Evolutionary conservation across 495 filamentous ascomycete species (phyloP), one percentile per base, ranked within the genome.

Genomic region (Glonium stellatum): DNA sequence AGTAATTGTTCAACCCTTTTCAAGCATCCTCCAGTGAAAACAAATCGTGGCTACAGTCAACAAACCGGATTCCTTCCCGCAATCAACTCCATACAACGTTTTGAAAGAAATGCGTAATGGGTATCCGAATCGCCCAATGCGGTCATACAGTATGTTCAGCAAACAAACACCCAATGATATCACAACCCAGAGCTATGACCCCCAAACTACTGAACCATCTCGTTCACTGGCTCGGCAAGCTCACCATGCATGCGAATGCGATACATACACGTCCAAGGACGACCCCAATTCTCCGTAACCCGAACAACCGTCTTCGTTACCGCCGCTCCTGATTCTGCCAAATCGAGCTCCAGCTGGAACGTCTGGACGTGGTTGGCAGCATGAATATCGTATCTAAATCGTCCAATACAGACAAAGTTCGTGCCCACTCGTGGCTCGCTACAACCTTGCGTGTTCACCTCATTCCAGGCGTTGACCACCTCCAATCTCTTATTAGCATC

Each of bases 201-300:
- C 13, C 39, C 39, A 44, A 44, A 11, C 39, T 18, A 18, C 39
- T 44, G 12, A 44, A 44, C 12, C 39, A 15, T 15, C 39, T 11
- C 39, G 39, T 44, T 15, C 2, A 11, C 18, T 15, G 39, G 39
- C 18, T 44, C 39, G 12, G 10, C 39, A 44, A 44, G 12, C 12
- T 80, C 69, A 6, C 84, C 84, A 60, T 80, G 83, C 58, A 86
- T 34, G 23, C 78, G 62, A 12, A 85, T 59, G 11, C 83, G 72
- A 69, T 87, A 87, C 57, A 87, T 73, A 70, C 84, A 87, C 3
- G 84, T 84, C 58, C 79, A 79, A 27, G 81, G 65, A 0, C 66
- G 65, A 10, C 83, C 83, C 67, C 80, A 80, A 65, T 83, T 86
- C 36, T 65, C 77, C 31, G 72, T 66, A 8, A 78, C 78, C 31